Base-by-base conservation (phyloP, 805 yeast species). In the Metschnikowia corniflorae region DNA sequence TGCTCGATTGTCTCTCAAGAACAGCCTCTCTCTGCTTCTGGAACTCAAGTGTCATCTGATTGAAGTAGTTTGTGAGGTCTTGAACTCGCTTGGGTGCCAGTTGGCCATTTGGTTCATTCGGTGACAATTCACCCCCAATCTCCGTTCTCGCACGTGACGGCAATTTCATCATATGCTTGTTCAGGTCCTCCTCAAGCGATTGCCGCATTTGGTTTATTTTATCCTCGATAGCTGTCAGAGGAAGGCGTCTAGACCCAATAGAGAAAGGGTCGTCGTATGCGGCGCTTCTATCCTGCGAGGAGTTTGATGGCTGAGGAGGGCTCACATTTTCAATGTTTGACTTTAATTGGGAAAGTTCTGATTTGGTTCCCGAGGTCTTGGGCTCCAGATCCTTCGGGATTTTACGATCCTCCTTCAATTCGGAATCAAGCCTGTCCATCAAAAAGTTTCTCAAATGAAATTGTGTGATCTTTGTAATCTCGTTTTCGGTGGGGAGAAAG, bases 401-500 rank as follows among this genome's bases (percentile, higher is more conserved):
- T 3, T 35, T 39, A 6, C 17, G 31, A 12, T 32, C 40, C 8
- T 37, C 48, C 20, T 53, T 49, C 36, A 51, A 28, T 12, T 57
- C 53, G 10, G 47, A 39, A 29, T 43, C 55, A 26, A 67, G 60
- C 38, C 70, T 71, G 37, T 80, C 88, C 51, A 76, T 61, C 47
- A 91, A 80, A 32, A 89, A 70, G 47, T 81, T 83, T 42, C 80
- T 78, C 51, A 91, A 65, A 54, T 91, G 97, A 49, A 82, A 81
- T 4, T 95, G 84, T 2, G 98, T 89, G 29, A 93, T 85, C 44
- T 86, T 72, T 5, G 95, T 80, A 47, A 93, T 85, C 70, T 93
- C 98, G 51, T 82, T 86, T 57, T 93, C 97, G 7, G 95, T 79
- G 1, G 97, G 97, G 42, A 91, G 71, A 54, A 75, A 93, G 15